Evolutionary conservation across 306 rosid species (phyloP), one percentile per base, ranked within the genome.

Genomic region (Aeschynomene evenia): DNA sequence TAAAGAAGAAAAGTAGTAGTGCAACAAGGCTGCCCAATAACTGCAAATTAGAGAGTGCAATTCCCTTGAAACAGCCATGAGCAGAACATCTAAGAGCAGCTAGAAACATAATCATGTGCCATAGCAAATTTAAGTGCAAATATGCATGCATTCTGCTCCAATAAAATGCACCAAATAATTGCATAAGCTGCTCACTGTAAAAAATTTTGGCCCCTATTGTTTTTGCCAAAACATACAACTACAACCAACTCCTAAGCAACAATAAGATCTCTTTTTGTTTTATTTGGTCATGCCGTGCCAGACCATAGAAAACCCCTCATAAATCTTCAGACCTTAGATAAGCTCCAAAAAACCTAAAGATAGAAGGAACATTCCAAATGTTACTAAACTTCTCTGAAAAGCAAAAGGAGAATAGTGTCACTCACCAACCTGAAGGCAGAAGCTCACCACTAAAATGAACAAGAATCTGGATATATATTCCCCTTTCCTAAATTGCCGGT

Each of bases 41-140:
- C 60, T 57, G 61, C 37, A 54, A 65, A 49, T 21, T n/a, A 50
- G 53, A 52, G 71, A 63, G 64, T 48, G 43, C 6, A 73, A 40
- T 20, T 15, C 21, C 59, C 50, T 54, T 55, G 31, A 75, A 46
- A 33, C 43, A 45, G 52, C 79, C 29, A 29, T 43, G 67, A 40
- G 31, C 37, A 42, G 73, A 74, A 16, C 57, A 40, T 29, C 33
- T 36, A 53, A 68, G 28, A 68, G 37, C 22, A 22, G 40, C 39
- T 34, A 68, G 50, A n/a, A 53, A 21, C 53, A 68, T 51, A 67
- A 20, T 33, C 72, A 3, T 33, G 7, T 31, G 22, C 72, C 3
- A 36, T 39, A 9, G 55, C 40, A 52, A 63, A 53, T 56, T 43
- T 29, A 73, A 42, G 53, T 8, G 19, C 58, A 39, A 42, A 29